Conservation (phyloP, 805 yeast species). For the Monosporozyma siamensis region DNA sequence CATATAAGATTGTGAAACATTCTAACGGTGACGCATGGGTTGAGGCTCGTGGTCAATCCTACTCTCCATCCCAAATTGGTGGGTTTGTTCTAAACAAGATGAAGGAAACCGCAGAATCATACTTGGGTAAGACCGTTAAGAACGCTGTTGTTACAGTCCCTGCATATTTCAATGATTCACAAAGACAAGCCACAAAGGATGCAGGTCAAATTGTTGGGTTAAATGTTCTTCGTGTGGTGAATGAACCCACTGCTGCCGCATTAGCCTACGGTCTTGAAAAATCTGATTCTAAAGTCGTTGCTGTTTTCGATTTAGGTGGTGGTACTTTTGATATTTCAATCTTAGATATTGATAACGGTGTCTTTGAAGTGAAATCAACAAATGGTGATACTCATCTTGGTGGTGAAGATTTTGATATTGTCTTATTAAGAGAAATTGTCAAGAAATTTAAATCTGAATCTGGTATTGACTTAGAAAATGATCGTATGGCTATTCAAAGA, state of each 20-base stretch:
- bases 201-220: slow-evolving; percentile 96
- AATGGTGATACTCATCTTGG: slow-evolving; percentile 88
- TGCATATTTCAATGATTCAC: slow-evolving; percentile 76
- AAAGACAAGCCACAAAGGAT: slow-evolving; percentile 83
- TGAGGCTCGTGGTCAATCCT: slow-evolving; percentile 75
- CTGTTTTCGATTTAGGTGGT: slow-evolving; percentile 97
- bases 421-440: slow-evolving; percentile 75
- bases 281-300: slow-evolving; percentile 68
- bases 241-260: slow-evolving; percentile 89
- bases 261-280: slow-evolving; percentile 91
- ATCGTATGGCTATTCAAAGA: slow-evolving; percentile 65
- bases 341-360: slow-evolving; percentile 95
- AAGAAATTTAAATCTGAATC: slow-evolving; percentile 69
- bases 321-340: slow-evolving; percentile 97
- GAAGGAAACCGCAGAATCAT: slow-evolving; percentile 96
- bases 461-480: slow-evolving; percentile 47
- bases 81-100: slow-evolving; percentile 89
- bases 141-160: slow-evolving; percentile 91
- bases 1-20: slow-evolving; percentile 86
- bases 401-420: slow-evolving; percentile 83
- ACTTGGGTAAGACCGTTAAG: slow-evolving; percentile 76
- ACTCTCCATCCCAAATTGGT: slow-evolving; percentile 94
- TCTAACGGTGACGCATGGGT: slow-evolving; percentile 94
- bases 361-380: slow-evolving; percentile 93
- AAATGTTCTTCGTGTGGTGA: slow-evolving; percentile 69